A percentile compares a stretch with the other conserved stretches of the same genome.
phyloP scores from a whole-genome alignment of 306 rosid genomes.

The barrel medic (Medicago truncatula) region DNA sequence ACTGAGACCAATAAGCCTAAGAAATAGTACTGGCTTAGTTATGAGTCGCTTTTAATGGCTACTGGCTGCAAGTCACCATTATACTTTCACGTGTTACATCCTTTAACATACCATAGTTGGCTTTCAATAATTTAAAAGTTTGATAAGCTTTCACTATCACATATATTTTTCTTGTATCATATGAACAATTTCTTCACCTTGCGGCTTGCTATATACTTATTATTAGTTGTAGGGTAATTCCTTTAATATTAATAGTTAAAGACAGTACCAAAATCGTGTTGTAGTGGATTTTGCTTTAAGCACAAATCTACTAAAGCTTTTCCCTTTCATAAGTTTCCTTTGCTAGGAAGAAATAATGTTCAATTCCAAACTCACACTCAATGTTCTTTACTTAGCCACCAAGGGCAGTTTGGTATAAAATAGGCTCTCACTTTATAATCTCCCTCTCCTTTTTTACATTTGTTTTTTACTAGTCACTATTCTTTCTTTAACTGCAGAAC shows the following conservation, averaged over 20 bases:
- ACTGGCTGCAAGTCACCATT: constrained; percentile 17
- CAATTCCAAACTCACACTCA: constrained; percentile 42
- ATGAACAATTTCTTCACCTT: constrained; percentile 23
- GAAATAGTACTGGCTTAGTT: constrained; percentile 3
- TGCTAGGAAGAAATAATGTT: constrained; percentile 42
- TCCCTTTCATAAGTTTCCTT: constrained; percentile 42
- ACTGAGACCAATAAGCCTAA: background rate
- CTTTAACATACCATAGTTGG: constrained; percentile 16
- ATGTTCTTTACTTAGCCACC: constrained; percentile 29
- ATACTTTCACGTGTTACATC: constrained; percentile 32
- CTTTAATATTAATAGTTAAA: background rate
- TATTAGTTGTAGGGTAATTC: background rate
- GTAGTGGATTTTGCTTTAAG: constrained; percentile 20
- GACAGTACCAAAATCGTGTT: constrained; percentile 21
- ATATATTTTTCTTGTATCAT: constrained; percentile 7
- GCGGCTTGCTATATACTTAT: constrained; percentile 19
- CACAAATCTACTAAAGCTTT: constrained; percentile 13
- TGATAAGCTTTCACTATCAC: constrained; percentile 27
- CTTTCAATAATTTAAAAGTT: constrained; percentile 15
- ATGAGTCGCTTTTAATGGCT: constrained; percentile 20
- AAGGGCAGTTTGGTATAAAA: constrained; percentile 27
- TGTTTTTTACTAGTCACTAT: too few relatives aligned
- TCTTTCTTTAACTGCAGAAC: background rate
- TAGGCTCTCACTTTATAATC: background rate
- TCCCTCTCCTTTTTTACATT: too few relatives aligned